A percentile compares a stretch with the other conserved stretches of the same genome.
phyloP scores from a whole-genome alignment of 108 stramenopile genomes.

The Fistulifera solaris region DNA sequence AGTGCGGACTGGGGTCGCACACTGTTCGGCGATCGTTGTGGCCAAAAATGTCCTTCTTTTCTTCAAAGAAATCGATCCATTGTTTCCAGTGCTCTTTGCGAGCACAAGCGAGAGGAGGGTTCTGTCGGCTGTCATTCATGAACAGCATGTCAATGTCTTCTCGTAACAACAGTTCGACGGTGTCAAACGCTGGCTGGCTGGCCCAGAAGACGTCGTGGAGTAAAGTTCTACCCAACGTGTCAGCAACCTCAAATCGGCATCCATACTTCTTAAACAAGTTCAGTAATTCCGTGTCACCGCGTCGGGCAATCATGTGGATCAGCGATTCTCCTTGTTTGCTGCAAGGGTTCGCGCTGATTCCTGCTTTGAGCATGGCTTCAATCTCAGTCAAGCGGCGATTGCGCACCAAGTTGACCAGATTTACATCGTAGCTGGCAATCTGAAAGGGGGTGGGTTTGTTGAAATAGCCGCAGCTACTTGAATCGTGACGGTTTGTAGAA shows the following conservation, averaged over 20 bases:
- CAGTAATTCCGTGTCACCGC: neutral
- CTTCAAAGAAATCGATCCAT: conserved; percentile 23
- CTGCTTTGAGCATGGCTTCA: conserved; percentile 17
- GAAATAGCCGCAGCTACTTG: conserved; percentile 41
- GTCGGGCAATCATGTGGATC: conserved; percentile 8
- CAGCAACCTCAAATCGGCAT: too few relatives aligned
- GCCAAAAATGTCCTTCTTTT: conserved; percentile 1
- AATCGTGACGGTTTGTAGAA: conserved; percentile 9
- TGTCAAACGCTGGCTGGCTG: conserved; percentile 11
- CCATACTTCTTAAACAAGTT: neutral
- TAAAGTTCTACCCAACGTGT: conserved; percentile 25
- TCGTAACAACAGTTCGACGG: conserved; percentile 11
- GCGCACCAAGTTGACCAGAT: conserved; percentile 38
- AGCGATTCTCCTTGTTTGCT: conserved; percentile 9
- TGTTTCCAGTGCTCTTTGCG: conserved; percentile 42
- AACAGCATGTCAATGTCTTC: conserved; percentile 32
- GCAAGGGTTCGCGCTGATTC: conserved; percentile 24
- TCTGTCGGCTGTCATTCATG: conserved; percentile 35
- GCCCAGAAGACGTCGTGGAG: conserved; percentile 47
- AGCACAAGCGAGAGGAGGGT: conserved; percentile 47
- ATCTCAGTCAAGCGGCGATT: conserved; percentile 27
- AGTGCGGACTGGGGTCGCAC: neutral
- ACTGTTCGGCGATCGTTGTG: conserved; percentile 5
- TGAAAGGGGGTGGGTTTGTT: conserved; percentile 54
- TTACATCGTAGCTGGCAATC: conserved; percentile 48